Conservation (phyloP, 2,329 filamentous ascomycete species). For the Raffaelea arxii region DNA sequence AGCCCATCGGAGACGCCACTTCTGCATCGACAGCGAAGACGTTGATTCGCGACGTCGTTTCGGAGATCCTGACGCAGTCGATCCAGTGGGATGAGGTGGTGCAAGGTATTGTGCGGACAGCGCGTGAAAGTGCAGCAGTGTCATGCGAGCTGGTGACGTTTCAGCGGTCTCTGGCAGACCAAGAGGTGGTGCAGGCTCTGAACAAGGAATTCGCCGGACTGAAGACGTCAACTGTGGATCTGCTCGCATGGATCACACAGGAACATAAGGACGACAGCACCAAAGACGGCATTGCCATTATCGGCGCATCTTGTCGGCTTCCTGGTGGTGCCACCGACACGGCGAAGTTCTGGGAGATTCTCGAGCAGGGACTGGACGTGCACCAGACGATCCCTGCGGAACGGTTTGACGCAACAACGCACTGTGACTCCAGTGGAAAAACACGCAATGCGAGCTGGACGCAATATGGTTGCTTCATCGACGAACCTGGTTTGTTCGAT, state of each 20-base stretch:
- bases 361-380: too few species aligned
- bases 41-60: not conserved
- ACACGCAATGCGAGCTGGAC: too few species aligned
- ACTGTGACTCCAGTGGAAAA: too few species aligned
- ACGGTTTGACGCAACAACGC: too few species aligned
- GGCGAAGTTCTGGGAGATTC: too few species aligned
- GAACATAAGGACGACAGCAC: too few species aligned
- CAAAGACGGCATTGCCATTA: not conserved
- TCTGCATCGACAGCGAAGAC: not conserved
- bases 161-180: not conserved
- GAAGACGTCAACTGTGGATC: not conserved
- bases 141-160: not conserved
- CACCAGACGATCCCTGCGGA: too few species aligned
- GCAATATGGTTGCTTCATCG: conserved; percentile 46
- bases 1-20: not conserved
- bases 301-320: not conserved
- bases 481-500: conserved; percentile 67
- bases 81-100: not conserved
- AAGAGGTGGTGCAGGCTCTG: not conserved
- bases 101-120: not conserved
- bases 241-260: not conserved
- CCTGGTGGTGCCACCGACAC: not conserved
- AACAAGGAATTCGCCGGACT: not conserved
- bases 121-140: not conserved
- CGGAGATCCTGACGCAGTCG: not conserved